Evolutionary conservation across 192 early-diverging fungal genomes (phyloP), one percentile per base, ranked within the genome.

Genomic region (Globomyces pollinis-pini): DNA sequence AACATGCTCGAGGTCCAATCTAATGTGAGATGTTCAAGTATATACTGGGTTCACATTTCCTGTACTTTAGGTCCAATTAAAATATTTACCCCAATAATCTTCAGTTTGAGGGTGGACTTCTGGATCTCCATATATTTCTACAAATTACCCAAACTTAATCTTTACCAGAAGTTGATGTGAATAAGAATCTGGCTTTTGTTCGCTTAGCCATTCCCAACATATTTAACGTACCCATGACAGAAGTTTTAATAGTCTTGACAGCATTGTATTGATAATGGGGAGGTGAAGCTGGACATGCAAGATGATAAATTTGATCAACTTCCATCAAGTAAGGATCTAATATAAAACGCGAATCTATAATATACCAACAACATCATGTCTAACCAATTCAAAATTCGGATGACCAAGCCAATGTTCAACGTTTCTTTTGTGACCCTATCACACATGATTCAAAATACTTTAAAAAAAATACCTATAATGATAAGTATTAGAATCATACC

Each of bases 221-320:
- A 70, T 91, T 91, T 53, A 89, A 87, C 1, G 88, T 89, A 1
- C 89, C 89, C 80, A 89, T 83, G 34, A 90, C 82, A 49, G 76
- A 79, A 2, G 89, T 91, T 65, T 91, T 91, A 45, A 91, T 79
- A 0, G 89, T 91, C 57, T 88, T 89, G 60, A 88, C 86, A 5
- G 89, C 88, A 49, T 91, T 89, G 68, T 88, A 81, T 49, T 91
- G 89, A 64, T 91, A 91, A 57, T 91, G 89, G 15, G 88, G 88
- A 26, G 89, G 89, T 0, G 88, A 90, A 2, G 89, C 89, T 1
- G 89, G 89, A 71, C 89, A 78, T 5, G 89, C 89, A n/a, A 91
- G 69, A 63, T 91, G 87, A 62, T 88, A 91, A 50, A 91, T 88
- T 65, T 88, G 83, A 57, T 89, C 86, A 2, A 89, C 86, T 61